phyloP scores from a whole-genome alignment of 257 asterid genomes.

The Solanum appendiculatum region DNA sequence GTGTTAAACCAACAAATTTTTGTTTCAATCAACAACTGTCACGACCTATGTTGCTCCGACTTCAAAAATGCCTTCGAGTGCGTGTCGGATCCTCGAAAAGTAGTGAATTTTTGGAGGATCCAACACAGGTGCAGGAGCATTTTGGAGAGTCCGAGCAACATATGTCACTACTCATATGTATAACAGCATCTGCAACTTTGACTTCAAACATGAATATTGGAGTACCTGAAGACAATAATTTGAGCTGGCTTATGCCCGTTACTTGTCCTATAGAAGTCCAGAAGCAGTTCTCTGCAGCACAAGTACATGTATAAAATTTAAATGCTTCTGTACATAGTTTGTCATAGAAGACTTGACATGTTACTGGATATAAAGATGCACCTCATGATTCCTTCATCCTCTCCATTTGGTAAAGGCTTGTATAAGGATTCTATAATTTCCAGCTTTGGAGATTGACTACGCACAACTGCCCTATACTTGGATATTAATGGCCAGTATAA shows the following conservation, averaged over 20 bases:
- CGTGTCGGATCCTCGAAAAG: not conserved
- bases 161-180: not conserved
- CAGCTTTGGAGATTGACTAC: conserved; percentile 71
- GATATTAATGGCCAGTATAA: conserved; percentile 88
- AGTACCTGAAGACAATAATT: conserved; percentile 81
- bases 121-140: not conserved
- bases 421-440: conserved; percentile 80
- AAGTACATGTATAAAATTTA: conserved; percentile 6
- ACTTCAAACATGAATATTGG: not conserved
- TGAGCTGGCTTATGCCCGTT: conserved; percentile 68
- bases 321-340: not conserved
- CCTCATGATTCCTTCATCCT: conserved; percentile 93
- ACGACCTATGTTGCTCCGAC: not conserved
- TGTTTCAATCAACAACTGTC: not conserved
- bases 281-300: conserved; percentile 72
- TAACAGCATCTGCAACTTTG: not conserved
- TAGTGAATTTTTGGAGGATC: not conserved
- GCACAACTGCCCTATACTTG: conserved; percentile 85
- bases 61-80: not conserved
- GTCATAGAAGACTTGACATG: not conserved
- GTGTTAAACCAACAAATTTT: not conserved
- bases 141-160: not conserved
- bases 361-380: not conserved
- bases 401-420: conserved; percentile 77
- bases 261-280: conserved; percentile 71